Base-by-base conservation (phyloP, 768 basidiomycete genomes). In the Gloeostereum incarnatum region DNA sequence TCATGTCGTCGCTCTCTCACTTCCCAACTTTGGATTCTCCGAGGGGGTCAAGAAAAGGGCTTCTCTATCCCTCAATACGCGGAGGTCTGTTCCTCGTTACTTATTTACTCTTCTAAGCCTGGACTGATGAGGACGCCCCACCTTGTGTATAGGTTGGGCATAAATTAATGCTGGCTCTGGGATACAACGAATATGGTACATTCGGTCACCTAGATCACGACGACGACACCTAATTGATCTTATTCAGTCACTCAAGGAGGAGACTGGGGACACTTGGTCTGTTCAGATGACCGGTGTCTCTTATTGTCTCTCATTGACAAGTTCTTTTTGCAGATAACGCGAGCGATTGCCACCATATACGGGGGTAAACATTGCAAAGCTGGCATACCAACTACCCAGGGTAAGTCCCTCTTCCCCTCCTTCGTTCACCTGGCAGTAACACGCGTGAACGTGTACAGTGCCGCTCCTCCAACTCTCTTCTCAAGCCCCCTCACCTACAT, bases 21-120 rank as follows among this genome's bases (percentile, higher is more conserved):
- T 71, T 2, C 69, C 69, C 2, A 65, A 64, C 0, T 73, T 48
- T 47, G 70, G 66, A 1, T 71, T 69, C 45, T 69, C 70, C 0
- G 61, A 69, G 21, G 65, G 54, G 1, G 61, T 10, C 59, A 49
- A 23, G 66, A 64, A 45, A 52, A 55, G 36, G 70, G 68, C 3
- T 71, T 72, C 32, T 32, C 39, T 4, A 23, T 32, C 1, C 38
- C 44, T 9, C 63, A 68, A 22, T 67, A 60, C 25, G 65, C 66
- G 3, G 63, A 61, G 56, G 49, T 61, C 8, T 6, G 35, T 17
- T 9, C 23, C 9, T n/a, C 13, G 17, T 29, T 11, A 27, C 21
- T 13, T n/a, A 3, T 14, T 7, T 2, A 11, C n/a, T 5, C 13
- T 11, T n/a, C n/a, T n/a, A n/a, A n/a, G n/a, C n/a, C n/a, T n/a